These are phyloP conservation scores for Isabelozyma rhagii DNA, from an alignment of 805 yeast species.

Conservation along the genomic window DNA sequence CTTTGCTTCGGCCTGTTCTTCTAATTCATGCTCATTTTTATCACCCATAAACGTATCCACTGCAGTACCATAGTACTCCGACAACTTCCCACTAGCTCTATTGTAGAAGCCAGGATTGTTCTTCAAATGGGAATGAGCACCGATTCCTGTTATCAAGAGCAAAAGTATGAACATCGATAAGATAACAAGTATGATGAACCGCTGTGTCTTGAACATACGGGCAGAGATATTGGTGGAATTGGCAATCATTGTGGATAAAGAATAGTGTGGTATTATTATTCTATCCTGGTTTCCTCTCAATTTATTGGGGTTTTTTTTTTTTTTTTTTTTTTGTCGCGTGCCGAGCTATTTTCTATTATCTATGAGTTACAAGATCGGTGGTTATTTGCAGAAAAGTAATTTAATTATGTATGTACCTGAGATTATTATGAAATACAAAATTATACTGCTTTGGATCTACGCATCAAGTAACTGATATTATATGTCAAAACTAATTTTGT, in stretches of 20 bases:
- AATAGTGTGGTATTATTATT: neutral
- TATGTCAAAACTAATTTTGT: neutral
- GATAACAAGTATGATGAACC: constrained; percentile 20
- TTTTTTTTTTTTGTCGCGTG: neutral
- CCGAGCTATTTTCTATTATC: neutral
- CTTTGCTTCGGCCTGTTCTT: constrained; percentile 3
- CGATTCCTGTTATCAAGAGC: constrained; percentile 22
- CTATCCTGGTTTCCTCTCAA: neutral
- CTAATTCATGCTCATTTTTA: constrained; percentile 1
- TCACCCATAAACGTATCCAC: neutral
- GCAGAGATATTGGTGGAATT: constrained; percentile 26
- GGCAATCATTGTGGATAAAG: constrained; percentile 8
- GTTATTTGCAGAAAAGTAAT: neutral
- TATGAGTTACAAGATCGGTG: neutral
- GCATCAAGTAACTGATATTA: too few relatives aligned
- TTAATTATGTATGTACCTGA: neutral
- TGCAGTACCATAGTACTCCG: constrained; percentile 1
- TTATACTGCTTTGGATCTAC: too few relatives aligned
- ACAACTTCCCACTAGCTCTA: constrained; percentile 8
- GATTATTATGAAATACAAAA: neutral
- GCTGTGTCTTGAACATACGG: constrained; percentile 31
- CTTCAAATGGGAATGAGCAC: constrained; percentile 23
- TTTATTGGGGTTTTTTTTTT: neutral
- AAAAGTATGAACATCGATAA: constrained; percentile 18
- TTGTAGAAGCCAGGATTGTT: constrained; percentile 8